A percentile compares a stretch with the other conserved stretches of the same genome.
Evolutionary conservation across 306 rosid genomes (phyloP).

Genomic region (Casuarina cunninghamiana): DNA sequence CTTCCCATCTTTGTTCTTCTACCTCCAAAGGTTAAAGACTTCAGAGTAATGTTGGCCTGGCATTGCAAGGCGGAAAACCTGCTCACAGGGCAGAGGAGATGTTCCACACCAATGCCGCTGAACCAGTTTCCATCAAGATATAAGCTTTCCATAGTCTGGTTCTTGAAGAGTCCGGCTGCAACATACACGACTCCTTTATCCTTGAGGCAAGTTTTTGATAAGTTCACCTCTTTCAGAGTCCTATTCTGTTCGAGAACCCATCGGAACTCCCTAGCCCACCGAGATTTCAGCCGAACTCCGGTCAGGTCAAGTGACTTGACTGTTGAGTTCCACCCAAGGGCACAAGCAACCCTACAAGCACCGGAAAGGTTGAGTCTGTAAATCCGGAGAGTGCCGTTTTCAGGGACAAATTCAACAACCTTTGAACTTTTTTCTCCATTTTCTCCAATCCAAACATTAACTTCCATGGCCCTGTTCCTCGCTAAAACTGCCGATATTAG

Average conservation of each 20-base stretch:
- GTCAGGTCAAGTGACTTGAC: conserved; percentile 82
- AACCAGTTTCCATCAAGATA: conserved; percentile 72
- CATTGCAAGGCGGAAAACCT: conserved; percentile 76
- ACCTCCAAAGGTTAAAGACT: conserved; percentile 72
- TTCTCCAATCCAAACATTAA: conserved; percentile 85
- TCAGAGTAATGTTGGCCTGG: conserved; percentile 80
- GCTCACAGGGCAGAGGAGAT: conserved; percentile 85
- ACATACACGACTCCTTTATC: conserved; percentile 77
- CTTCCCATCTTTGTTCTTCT: conserved; percentile 81
- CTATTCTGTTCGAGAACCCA: conserved; percentile 84
- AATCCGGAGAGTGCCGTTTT: conserved; percentile 61
- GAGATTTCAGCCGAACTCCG: conserved; percentile 71
- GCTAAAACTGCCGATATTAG: conserved; percentile 86
- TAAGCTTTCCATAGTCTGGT: conserved; percentile 60
- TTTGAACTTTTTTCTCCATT: conserved; percentile 65
- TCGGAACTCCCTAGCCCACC: conserved; percentile 85
- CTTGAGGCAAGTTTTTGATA: conserved; percentile 73
- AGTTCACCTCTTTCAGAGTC: conserved; percentile 62
- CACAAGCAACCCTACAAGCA: conserved; percentile 74
- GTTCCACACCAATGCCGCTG: conserved; percentile 71
- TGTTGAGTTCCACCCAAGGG: conserved; percentile 79
- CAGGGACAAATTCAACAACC: conserved; percentile 89
- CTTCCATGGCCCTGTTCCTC: conserved; percentile 75
- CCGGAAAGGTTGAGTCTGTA: conserved; percentile 69
- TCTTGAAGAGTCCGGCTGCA: conserved; percentile 89